Evolutionary conservation across 768 basidiomycete species (phyloP).

Genomic region (Strobilomyces dryophilus): DNA sequence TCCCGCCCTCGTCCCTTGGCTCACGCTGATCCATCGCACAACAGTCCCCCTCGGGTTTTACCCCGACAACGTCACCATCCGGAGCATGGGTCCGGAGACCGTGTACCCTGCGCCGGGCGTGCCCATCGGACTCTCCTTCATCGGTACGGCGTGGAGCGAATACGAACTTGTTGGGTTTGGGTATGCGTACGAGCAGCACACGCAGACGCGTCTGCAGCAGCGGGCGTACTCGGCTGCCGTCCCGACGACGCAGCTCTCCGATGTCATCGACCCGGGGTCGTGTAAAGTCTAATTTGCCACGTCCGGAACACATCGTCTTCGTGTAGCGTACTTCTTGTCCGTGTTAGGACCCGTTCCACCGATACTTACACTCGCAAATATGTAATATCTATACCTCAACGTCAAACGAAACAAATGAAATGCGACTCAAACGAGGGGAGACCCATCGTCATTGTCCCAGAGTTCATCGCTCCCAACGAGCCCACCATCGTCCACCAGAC

Average conservation of each 20-base stretch:
- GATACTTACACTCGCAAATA: too few species aligned
- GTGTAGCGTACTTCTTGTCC: too few species aligned
- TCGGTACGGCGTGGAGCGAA: slow-evolving; percentile 45
- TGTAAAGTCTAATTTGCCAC: too few species aligned
- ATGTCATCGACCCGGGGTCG: slow-evolving; percentile 19
- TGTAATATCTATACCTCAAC: too few species aligned
- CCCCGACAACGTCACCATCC: slow-evolving; percentile 24
- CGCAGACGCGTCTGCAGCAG: slow-evolving; percentile 45
- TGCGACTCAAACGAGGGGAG: too few species aligned
- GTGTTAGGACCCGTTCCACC: too few species aligned
- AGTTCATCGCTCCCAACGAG: too few species aligned
- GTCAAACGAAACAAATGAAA: too few species aligned
- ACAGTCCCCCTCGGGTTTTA: slow-evolving; percentile 40
- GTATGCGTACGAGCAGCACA: slow-evolving; percentile 53
- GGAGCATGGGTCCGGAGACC: too few species aligned
- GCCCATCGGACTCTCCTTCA: slow-evolving; percentile 41
- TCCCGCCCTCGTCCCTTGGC: background rate
- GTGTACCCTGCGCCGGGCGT: slow-evolving; percentile 36
- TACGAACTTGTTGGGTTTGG: slow-evolving; percentile 39
- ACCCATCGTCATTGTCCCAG: too few species aligned
- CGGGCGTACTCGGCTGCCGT: slow-evolving; percentile 51
- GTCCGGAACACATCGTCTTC: too few species aligned
- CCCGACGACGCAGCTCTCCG: slow-evolving; percentile 47
- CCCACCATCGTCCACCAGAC: too few species aligned
- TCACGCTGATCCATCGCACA: slow-evolving; percentile 22